Conservation (phyloP, 257 asterid genomes). For the Rauvolfia tetraphylla region DNA sequence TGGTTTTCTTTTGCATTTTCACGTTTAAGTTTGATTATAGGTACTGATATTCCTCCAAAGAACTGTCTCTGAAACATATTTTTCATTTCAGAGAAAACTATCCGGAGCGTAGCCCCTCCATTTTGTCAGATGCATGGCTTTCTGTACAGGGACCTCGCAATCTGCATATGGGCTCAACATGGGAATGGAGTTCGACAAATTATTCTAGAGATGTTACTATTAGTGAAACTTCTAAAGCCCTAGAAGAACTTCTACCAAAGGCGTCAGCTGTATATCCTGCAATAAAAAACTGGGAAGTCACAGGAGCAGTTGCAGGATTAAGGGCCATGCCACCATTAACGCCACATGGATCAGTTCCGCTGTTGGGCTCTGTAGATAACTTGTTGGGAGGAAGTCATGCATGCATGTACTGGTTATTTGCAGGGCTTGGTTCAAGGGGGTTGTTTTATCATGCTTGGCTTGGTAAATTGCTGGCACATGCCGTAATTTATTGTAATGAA, state of each 20-base stretch:
- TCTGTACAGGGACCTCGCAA: slow-evolving; percentile 62
- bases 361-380: slow-evolving; percentile 68
- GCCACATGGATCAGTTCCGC: slow-evolving; percentile 72
- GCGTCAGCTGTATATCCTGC: slow-evolving; percentile 66
- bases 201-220: slow-evolving; percentile 49
- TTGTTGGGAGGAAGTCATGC: slow-evolving; percentile 27
- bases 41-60: neutral
- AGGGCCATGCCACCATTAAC: slow-evolving; percentile 92
- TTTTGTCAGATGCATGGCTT: slow-evolving; percentile 89
- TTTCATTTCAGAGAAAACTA: slow-evolving; percentile 55
- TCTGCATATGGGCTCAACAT: slow-evolving; percentile 78
- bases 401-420: slow-evolving; percentile 76
- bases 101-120: slow-evolving; percentile 67
- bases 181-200: slow-evolving; percentile 89
- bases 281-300: slow-evolving; percentile 52
- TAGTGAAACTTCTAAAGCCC: slow-evolving; percentile 60
- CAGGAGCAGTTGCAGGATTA: slow-evolving; percentile 68
- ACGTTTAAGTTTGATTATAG: neutral
- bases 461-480: slow-evolving; percentile 61
- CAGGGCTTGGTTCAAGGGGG: slow-evolving; percentile 96
- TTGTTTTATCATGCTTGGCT: slow-evolving; percentile 86
- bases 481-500: slow-evolving; percentile 62
- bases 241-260: slow-evolving; percentile 60
- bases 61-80: neutral
- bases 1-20: neutral